A percentile compares a stretch with the other conserved stretches of the same genome.
These are phyloP conservation scores for Limnanthes douglasii DNA, from an alignment of 345 rosid genomes.

Conservation along the genomic window DNA sequence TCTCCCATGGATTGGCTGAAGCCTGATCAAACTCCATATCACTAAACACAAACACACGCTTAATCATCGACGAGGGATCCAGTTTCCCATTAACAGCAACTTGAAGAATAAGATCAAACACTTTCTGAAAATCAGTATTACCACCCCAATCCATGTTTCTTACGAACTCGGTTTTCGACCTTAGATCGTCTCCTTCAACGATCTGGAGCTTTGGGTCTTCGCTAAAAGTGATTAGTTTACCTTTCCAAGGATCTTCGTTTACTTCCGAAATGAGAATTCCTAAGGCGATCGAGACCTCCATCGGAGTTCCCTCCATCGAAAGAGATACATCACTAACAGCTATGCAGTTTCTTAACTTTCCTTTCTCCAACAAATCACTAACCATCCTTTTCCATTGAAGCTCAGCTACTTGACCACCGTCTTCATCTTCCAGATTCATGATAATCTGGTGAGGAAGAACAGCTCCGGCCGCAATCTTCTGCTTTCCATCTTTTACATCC, in stretches of 20 bases:
- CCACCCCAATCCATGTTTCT: conserved; percentile 12
- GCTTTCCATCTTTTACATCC: conserved; percentile 29
- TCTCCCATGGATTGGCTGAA: conserved; percentile 22
- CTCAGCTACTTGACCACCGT: conserved; percentile 37
- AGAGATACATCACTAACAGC: conserved; percentile 51
- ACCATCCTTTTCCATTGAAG: conserved; percentile 53
- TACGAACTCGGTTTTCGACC: conserved; percentile 21
- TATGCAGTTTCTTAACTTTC: conserved; percentile 31
- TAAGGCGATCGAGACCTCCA: conserved; percentile 45
- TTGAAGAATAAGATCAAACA: conserved; percentile 30
- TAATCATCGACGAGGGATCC: conserved; percentile 38
- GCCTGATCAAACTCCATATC: conserved; percentile 58
- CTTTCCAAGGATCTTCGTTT: conserved; percentile 47
- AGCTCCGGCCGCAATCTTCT: conserved; percentile 40
- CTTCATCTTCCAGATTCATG: conserved; percentile 11
- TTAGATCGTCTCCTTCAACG: conserved; percentile 18
- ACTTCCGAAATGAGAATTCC: conserved; percentile 36
- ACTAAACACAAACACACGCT: conserved; percentile 43
- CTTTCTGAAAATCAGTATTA: conserved; percentile 32
- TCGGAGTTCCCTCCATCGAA: conserved; percentile 28
- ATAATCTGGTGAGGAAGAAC: conserved; percentile 61
- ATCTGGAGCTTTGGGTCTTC: conserved; percentile 18
- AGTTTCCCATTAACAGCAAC: conserved; percentile 28
- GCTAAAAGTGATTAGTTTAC: conserved; percentile 45
- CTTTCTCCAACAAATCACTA: conserved; percentile 27